Evolutionary conservation across 768 basidiomycete species (phyloP), one percentile per base, ranked within the genome.

Genomic region (Lactarius trivialis): DNA sequence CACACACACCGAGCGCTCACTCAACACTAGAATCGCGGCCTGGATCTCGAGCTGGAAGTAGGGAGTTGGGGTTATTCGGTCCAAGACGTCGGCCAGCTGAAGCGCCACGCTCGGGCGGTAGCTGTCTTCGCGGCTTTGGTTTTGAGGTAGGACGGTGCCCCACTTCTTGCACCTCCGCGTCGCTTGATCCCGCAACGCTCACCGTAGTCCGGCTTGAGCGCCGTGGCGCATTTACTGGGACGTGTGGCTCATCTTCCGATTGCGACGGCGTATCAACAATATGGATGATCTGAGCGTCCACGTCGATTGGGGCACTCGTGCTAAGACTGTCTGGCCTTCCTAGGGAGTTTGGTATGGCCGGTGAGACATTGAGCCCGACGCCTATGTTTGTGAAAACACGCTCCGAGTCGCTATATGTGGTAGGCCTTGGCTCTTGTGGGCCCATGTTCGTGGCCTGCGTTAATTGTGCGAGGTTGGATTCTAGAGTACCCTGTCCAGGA

Each of bases 1-100:
- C 30, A 37, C 39, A 37, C 39, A 41, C 37, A 32, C 17, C n/a
- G 39, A 34, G 26, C 12, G 33, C 63, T 58, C 36, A 64, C 63
- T 64, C 58, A 36, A 60, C 48, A 45, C 63, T 64, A 30, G 63
- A 60, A 51, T 56, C 58, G 17, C 63, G 48, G 34, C 37, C 14
- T 43, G 45, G 34, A 32, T 30, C 33, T 53, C 55, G 57, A 11
- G 34, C 52, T 50, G 30, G 37, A 26, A 39, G 14, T 1, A 12
- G n/a, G 7, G 56, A 48, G 24, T 45, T 15, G 21, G 37, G 12
- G 1, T 51, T 55, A 9, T 55, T 41, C 24, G 12, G 30, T 11
- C 21, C 62, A 9, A 48, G 48, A 24, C 24, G 37, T 34, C 19
- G 62, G n/a, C 53, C 48, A 30, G n/a, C 45, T 2, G 57, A 33